phyloP scores from a whole-genome alignment of 1,139 yeast genomes.

The Suhomyces chickasaworum region DNA sequence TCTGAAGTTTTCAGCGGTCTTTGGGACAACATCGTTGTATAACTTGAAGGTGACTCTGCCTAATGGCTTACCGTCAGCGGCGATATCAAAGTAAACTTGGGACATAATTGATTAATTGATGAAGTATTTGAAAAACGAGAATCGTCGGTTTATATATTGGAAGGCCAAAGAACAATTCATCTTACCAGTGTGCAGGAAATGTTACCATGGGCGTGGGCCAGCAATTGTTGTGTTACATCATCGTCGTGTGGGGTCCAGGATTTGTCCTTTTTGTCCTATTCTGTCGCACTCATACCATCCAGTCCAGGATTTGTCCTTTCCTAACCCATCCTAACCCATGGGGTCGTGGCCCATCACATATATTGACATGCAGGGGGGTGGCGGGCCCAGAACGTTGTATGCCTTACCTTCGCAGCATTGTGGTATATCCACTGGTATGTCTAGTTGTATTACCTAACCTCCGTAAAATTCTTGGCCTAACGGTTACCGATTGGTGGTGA shows the following conservation, averaged over 20 bases:
- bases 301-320: neutral
- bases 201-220: neutral
- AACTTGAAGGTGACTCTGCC: constrained; percentile 83
- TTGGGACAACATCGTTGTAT: constrained; percentile 93
- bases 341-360: neutral
- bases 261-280: too few species aligned
- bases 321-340: too few species aligned
- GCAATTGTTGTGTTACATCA: constrained; percentile 1
- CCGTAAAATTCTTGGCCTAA: too few species aligned
- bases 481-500: too few species aligned
- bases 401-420: neutral
- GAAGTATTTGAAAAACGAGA: neutral
- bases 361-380: neutral
- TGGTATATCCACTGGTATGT: too few species aligned
- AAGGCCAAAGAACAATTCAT: constrained; percentile 1
- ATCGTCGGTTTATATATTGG: constrained; percentile 5
- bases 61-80: constrained; percentile 63
- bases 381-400: neutral
- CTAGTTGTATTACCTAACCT: too few species aligned
- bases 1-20: constrained; percentile 98
- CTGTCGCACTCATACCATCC: too few species aligned
- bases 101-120: constrained; percentile 35
- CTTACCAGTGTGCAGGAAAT: constrained; percentile 1
- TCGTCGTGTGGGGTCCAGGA: neutral
- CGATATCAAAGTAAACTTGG: constrained; percentile 75